Conservation (phyloP, 139 green algal genomes). For the Chlamydomonas applanata region DNA sequence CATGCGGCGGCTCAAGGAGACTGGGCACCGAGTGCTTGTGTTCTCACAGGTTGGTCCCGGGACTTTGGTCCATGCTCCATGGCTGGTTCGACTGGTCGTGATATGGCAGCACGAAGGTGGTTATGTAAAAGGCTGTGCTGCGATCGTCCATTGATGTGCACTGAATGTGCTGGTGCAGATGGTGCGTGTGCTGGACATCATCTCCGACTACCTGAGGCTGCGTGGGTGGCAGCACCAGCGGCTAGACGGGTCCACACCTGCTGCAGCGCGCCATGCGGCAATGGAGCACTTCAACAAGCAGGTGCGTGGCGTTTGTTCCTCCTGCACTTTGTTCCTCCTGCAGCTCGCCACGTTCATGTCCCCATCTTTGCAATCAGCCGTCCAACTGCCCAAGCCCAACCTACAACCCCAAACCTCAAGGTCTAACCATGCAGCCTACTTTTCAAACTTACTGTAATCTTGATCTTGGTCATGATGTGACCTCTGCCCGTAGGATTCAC, state of each 20-base stretch:
- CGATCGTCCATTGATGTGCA: too few species aligned
- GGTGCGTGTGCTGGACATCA: constrained; percentile 94
- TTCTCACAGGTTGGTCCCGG: constrained; percentile 57
- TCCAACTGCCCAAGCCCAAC: too few species aligned
- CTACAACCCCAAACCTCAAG: too few species aligned
- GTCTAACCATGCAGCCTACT: too few species aligned
- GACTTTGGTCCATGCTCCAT: background rate
- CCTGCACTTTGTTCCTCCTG: background rate
- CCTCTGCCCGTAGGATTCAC: constrained; percentile 28
- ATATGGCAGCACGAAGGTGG: background rate
- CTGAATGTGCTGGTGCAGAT: too few species aligned
- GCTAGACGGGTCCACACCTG: constrained; percentile 88
- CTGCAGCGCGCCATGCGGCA: constrained; percentile 67
- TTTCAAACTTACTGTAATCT: too few species aligned
- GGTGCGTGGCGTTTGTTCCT: constrained; percentile 13
- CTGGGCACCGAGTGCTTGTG: constrained; percentile 90
- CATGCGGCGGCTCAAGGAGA: constrained; percentile 79
- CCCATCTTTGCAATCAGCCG: too few species aligned
- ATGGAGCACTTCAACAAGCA: constrained; percentile 97
- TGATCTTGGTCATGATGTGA: too few species aligned
- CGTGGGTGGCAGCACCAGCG: constrained; percentile 85
- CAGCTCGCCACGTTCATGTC: background rate
- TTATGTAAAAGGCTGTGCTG: too few species aligned
- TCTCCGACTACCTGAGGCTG: constrained; percentile 90
- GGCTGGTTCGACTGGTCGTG: background rate